These are phyloP conservation scores for Lachnellula cervina DNA, from an alignment of 2,329 filamentous ascomycete species.

Conservation along the genomic window DNA sequence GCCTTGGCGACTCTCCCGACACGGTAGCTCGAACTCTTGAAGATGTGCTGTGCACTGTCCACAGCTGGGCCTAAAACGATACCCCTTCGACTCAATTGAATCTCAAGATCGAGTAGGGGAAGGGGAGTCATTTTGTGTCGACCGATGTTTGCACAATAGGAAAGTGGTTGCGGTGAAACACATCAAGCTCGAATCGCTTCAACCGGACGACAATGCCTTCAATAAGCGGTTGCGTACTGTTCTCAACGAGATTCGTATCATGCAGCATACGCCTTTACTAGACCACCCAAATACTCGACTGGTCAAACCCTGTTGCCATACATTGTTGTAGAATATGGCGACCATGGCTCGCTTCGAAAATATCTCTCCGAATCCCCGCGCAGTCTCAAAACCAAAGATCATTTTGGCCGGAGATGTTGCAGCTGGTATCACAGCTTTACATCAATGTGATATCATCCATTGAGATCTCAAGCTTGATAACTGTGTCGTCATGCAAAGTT, in stretches of 20 bases:
- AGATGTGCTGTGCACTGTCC: neutral
- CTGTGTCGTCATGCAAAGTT: neutral
- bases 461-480: constrained; percentile 1
- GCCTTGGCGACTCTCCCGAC: neutral
- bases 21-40: neutral
- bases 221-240: neutral
- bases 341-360: neutral
- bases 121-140: neutral
- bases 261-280: neutral
- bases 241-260: neutral
- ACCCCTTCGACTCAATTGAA: neutral
- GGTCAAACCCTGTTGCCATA: neutral
- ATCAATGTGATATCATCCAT: constrained; percentile 1
- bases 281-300: neutral
- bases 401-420: neutral
- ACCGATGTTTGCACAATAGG: neutral
- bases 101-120: neutral
- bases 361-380: neutral
- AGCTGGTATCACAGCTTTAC: neutral
- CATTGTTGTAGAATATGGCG: neutral
- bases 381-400: neutral
- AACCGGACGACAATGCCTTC: neutral
- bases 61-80: neutral
- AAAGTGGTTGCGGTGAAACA: neutral
- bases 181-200: neutral